A percentile compares a stretch with the other conserved stretches of the same genome.
Evolutionary conservation across 352 stramenopile genomes (phyloP).

Genomic region (Globisporangium paddicum): DNA sequence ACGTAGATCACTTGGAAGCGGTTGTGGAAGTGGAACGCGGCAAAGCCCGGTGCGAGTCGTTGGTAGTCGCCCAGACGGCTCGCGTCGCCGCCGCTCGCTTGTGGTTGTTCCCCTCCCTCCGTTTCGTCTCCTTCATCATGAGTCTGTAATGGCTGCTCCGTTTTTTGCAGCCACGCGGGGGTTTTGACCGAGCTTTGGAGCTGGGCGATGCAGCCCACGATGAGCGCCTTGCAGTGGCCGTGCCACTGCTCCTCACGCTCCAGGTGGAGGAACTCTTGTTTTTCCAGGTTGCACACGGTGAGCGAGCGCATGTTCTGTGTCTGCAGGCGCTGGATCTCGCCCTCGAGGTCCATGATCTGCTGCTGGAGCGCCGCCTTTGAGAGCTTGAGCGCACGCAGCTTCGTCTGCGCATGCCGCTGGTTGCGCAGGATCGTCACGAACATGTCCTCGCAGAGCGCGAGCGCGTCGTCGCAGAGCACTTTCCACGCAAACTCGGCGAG

Average conservation of each 20-base stretch:
- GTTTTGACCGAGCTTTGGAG: conserved; percentile 15
- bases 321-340: conserved; percentile 32
- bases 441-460: conserved; percentile 17
- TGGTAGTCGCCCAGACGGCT: conserved; percentile 18
- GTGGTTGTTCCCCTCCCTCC: background rate
- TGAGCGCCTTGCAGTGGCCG: conserved; percentile 38
- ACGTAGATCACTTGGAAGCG: conserved; percentile 32
- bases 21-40: conserved; percentile 25
- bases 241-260: conserved; percentile 41
- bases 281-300: conserved; percentile 25
- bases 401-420: conserved; percentile 10
- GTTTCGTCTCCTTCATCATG: background rate
- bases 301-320: conserved; percentile 35
- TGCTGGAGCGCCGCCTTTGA: conserved; percentile 18
- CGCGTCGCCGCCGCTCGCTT: background rate
- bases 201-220: conserved; percentile 24
- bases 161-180: conserved; percentile 29
- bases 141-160: background rate
- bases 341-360: conserved; percentile 20
- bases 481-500: conserved; percentile 25
- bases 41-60: conserved; percentile 20
- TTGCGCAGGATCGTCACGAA: conserved; percentile 7
- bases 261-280: conserved; percentile 24
- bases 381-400: conserved; percentile 20
- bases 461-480: conserved; percentile 22